phyloP scores from a whole-genome alignment of 495 filamentous ascomycete species.

The Cercophora scortea region DNA sequence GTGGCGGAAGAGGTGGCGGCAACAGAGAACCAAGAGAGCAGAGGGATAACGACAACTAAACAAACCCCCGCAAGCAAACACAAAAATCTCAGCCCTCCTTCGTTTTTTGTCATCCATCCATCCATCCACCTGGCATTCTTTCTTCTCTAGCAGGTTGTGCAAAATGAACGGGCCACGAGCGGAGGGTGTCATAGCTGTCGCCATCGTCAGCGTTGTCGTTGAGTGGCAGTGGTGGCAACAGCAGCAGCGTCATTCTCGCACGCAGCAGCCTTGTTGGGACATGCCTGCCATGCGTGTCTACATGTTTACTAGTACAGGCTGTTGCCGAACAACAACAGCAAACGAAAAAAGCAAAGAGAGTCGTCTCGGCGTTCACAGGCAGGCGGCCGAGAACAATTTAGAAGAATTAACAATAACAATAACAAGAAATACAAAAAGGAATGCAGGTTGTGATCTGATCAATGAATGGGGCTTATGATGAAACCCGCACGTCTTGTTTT shows the following conservation, averaged over 20 bases:
- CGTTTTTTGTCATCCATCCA: neutral
- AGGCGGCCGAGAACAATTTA: neutral
- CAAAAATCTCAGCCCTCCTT: neutral
- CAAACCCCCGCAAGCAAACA: neutral
- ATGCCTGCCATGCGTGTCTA: too few relatives aligned
- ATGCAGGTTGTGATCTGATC: neutral
- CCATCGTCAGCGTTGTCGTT: too few relatives aligned
- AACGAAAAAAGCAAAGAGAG: neutral
- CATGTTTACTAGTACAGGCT: too few relatives aligned
- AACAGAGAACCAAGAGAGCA: conserved; percentile 34
- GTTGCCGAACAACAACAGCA: neutral
- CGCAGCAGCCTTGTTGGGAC: too few relatives aligned
- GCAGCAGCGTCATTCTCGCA: too few relatives aligned
- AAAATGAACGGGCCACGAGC: neutral
- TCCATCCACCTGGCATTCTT: neutral
- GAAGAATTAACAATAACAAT: neutral
- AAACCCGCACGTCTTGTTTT: neutral
- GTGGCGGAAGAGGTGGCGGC: conserved; percentile 28
- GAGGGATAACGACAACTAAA: conserved; percentile 22
- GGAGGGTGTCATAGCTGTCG: neutral
- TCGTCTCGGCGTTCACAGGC: neutral
- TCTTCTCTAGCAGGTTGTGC: neutral
- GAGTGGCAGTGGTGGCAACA: too few relatives aligned
- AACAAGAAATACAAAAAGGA: neutral
- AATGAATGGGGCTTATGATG: neutral